phyloP scores from a whole-genome alignment of 768 basidiomycete genomes.

The Lentinus tigrinus region DNA sequence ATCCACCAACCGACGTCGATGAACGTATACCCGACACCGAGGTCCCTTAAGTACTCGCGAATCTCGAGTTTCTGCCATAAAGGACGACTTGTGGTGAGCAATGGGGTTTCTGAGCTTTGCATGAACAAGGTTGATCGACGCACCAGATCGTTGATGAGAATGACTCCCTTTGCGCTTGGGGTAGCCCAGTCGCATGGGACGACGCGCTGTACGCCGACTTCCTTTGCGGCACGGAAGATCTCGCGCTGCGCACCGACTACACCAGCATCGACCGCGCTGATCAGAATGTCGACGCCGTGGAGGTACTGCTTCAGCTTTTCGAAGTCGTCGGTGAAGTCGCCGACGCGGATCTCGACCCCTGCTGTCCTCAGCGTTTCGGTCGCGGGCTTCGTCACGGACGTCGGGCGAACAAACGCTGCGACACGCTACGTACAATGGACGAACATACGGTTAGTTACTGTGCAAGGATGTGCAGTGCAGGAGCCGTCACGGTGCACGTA shows the following conservation, averaged over 20 bases:
- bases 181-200: conserved; percentile 21
- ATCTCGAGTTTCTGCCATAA: conserved; percentile 8
- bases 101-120: too few species aligned
- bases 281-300: conserved; percentile 18
- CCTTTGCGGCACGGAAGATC: conserved; percentile 19
- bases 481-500: conserved; percentile 1
- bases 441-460: too few species aligned
- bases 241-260: conserved; percentile 13
- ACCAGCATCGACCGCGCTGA: conserved; percentile 11
- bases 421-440: conserved; percentile 12
- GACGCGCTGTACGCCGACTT: conserved; percentile 16
- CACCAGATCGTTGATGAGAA: conserved; percentile 1
- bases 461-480: neutral
- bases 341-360: conserved; percentile 9
- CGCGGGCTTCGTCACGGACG: conserved; percentile 19
- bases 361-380: neutral
- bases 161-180: conserved; percentile 1
- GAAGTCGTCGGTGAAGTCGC: conserved; percentile 1
- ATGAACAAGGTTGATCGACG: neutral
- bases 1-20: conserved; percentile 31
- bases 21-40: conserved; percentile 25
- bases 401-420: conserved; percentile 11
- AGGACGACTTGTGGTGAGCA: conserved; percentile 16
- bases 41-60: conserved; percentile 20
- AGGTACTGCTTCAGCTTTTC: conserved; percentile 16